Base-by-base conservation (phyloP, 2,329 filamentous ascomycete genomes). In the Malbranchea zuffiana region DNA sequence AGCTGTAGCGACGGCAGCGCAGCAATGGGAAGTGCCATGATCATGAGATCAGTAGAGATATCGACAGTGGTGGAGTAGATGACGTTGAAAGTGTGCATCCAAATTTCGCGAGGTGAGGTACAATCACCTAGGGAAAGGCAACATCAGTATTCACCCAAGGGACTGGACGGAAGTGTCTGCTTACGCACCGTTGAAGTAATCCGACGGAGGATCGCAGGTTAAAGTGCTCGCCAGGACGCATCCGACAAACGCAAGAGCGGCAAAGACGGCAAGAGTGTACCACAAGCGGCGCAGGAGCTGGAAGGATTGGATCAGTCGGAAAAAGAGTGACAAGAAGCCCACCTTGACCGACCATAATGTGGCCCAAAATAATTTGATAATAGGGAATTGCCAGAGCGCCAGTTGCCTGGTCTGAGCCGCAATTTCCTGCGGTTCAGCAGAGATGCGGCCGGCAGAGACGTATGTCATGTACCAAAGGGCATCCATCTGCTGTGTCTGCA, bases 11-110 rank as follows among this genome's bases (percentile, higher is more conserved):
- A 47, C 5, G 50, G 44, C n/a, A 68, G 50, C 4, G 60, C 57
- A 2, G 62, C 63, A 20, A 69, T 58, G 0, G 66, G 66, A 16
- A 68, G 54, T 10, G 61, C 33, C 6, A 66, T 47, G 19, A 66
- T 62, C 21, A 62, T 38, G 20, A 65, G 34, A 46, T 66, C 63
- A 7, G 62, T 65, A 3, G 53, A 30, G 21, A 66, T 64, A 24
- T 60, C 4, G 28, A 31, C n/a, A n/a, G n/a, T n/a, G n/a, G n/a
- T n/a, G n/a, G n/a, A n/a, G 24, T 11, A 26, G 24, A 26, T 26
- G 24, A 26, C 24, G 24, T 1, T 26, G 24, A 26, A 1, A 26
- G 10, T 26, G 10, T 26, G 24, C 24, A 1, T 26, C 24, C 24
- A 26, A 10, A 12, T 26, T 26, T 26, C 24, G 24, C 12, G 24